phyloP scores from a whole-genome alignment of 371 early-diverging fungal species.

The Parasitella parasitica region DNA sequence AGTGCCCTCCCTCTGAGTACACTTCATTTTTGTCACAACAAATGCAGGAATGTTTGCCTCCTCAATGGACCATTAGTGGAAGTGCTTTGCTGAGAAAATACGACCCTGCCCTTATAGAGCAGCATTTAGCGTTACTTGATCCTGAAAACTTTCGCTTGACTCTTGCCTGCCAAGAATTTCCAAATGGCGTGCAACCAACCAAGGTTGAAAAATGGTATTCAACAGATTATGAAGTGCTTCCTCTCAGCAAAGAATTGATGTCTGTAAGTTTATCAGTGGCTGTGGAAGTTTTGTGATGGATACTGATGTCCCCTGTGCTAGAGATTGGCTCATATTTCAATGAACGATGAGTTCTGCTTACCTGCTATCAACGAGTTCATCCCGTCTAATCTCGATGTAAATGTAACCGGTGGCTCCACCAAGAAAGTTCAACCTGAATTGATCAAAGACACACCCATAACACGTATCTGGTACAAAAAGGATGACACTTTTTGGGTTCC shows the following conservation, averaged over 20 bases:
- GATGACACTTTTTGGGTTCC: slow-evolving; percentile 89
- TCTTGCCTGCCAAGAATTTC: slow-evolving; percentile 41
- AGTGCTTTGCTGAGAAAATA: slow-evolving; percentile 57
- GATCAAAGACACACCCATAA: slow-evolving; percentile 63
- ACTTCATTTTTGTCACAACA: slow-evolving; percentile 44
- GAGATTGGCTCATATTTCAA: slow-evolving; percentile 13
- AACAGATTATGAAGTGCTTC: slow-evolving; percentile 73
- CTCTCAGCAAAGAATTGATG: slow-evolving; percentile 54
- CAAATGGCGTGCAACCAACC: slow-evolving; percentile 48
- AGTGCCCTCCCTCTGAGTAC: slow-evolving; percentile 59
- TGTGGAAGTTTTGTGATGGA: not conserved
- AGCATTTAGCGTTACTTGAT: slow-evolving; percentile 55
- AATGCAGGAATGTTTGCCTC: slow-evolving; percentile 67
- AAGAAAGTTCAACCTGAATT: slow-evolving; percentile 52
- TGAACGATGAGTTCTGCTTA: slow-evolving; percentile 63
- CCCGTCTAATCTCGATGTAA: slow-evolving; percentile 62
- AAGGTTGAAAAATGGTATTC: slow-evolving; percentile 78
- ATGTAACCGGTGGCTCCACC: slow-evolving; percentile 34
- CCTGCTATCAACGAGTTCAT: slow-evolving; percentile 84
- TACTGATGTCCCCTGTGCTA: too few species aligned
- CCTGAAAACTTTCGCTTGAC: slow-evolving; percentile 67
- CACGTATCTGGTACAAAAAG: slow-evolving; percentile 88
- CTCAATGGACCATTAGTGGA: slow-evolving; percentile 71
- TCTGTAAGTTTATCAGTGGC: slow-evolving; percentile 35
- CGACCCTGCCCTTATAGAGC: slow-evolving; percentile 54